Evolutionary conservation across 768 basidiomycete genomes (phyloP), one percentile per base, ranked within the genome.

Genomic region (Amanita subjunquillea): DNA sequence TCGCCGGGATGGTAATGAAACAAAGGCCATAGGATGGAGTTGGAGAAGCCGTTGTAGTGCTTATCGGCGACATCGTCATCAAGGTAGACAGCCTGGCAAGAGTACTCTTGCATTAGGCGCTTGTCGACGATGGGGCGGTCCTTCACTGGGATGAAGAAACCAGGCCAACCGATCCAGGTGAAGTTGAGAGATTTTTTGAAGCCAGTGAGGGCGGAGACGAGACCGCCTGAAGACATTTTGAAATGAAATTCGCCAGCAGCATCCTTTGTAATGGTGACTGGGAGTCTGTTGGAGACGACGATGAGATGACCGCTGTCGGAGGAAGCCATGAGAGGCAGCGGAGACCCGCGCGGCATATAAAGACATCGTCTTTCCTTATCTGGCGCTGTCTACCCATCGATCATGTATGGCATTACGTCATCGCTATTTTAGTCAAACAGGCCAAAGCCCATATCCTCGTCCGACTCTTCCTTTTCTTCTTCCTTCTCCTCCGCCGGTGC

Each of bases 1-100:
- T 98, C 96, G 57, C 95, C 95, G 6, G 96, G 96, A 67, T 98
- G 95, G 70, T 97, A 99, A 67, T 99, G 96, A 78, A 99, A 97
- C 44, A 99, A 75, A 2, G 96, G 96, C 96, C 96, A 99, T 48
- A 99, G 82, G 70, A 99, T 98, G 50, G 94, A 96, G 72, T 99
- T 99, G 60, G 94, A 95, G 78, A 99, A 98, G 52, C 96, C 91
- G 65, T 94, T 94, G 72, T 91, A 99, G 69, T 98, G 94, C 49
- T 86, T 80, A 67, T 99, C 96, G n/a, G 96, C 95, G 57, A 99
- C 81, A 62, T 98, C 95, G 65, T 97, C 95, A 56, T 93, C 88
- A 60, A 99, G 85, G 70, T 96, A 96, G 62, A 99, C 96, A 20
- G 96, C 95, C 66, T 94, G 91, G 66, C 95, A 99, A 29, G 88